Conservation (phyloP, 2,329 filamentous ascomycete species). For the Malbranchea cinnamomea region DNA sequence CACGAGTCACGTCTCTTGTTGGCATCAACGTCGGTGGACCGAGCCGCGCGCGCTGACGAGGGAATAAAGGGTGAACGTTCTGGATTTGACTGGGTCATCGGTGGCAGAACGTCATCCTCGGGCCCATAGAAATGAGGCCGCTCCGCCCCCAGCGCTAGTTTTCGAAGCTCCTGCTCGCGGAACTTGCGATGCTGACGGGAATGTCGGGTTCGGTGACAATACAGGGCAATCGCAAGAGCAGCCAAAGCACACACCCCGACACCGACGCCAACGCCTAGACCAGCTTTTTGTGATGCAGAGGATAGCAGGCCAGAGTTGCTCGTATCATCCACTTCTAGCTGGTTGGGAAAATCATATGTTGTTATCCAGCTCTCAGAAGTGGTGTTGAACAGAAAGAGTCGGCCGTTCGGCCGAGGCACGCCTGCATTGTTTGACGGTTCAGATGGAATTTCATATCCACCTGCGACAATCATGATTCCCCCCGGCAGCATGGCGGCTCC, state of each 20-base stretch:
- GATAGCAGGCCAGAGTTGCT: conserved; percentile 15
- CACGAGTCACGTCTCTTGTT: not conserved
- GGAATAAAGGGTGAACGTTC: conserved; percentile 1
- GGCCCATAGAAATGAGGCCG: conserved; percentile 27
- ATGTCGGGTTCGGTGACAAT: conserved; percentile 35
- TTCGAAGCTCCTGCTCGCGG: conserved; percentile 41
- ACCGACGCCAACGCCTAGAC: conserved; percentile 50
- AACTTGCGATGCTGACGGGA: conserved; percentile 20
- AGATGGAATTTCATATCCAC: conserved; percentile 39
- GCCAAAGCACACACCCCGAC: conserved; percentile 42
- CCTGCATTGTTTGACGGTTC: conserved; percentile 24
- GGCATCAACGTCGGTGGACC: not conserved
- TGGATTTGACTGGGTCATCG: conserved; percentile 12
- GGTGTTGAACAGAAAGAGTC: conserved; percentile 44
- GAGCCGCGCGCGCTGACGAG: not conserved
- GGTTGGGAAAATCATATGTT: conserved; percentile 38
- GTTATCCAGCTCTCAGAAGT: conserved; percentile 45
- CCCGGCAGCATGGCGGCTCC: conserved; percentile 47
- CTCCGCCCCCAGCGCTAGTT: conserved; percentile 37
- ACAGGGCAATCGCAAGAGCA: conserved; percentile 33
- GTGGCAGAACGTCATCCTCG: conserved; percentile 13
- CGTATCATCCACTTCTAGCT: conserved; percentile 11
- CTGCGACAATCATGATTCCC: conserved; percentile 45
- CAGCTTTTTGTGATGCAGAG: conserved; percentile 33
- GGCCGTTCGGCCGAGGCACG: no score